phyloP scores from a whole-genome alignment of 192 early-diverging fungal species.

The Oehlia diaphana region DNA sequence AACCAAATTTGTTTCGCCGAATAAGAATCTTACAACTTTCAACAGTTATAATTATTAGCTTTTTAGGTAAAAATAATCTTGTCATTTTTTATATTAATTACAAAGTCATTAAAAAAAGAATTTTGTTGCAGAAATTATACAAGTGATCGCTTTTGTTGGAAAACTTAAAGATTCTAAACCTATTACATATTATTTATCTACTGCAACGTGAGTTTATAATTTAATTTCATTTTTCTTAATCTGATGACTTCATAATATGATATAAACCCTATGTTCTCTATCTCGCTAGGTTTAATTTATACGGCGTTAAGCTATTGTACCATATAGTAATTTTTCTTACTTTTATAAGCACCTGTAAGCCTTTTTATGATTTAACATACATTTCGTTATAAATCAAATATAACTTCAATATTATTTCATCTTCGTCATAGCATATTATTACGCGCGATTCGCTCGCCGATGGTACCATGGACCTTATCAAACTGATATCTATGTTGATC shows the following conservation, averaged over 20 bases:
- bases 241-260: neutral
- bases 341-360: neutral
- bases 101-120: too few relatives aligned
- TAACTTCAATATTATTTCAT: neutral
- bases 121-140: neutral
- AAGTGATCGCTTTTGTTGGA: neutral
- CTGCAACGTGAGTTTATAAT: neutral
- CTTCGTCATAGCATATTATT: neutral
- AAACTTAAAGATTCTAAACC: neutral
- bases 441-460: neutral
- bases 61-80: neutral
- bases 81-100: neutral
- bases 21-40: neutral
- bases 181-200: neutral
- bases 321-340: neutral
- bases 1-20: neutral
- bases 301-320: neutral
- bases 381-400: neutral
- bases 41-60: neutral
- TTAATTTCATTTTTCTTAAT: neutral
- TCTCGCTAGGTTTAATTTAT: neutral
- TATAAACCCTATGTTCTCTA: neutral
- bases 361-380: neutral
- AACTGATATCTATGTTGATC: neutral
- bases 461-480: neutral